Evolutionary conservation across 257 asterid genomes (phyloP).

Genomic region (Handroanthus guayacan): DNA sequence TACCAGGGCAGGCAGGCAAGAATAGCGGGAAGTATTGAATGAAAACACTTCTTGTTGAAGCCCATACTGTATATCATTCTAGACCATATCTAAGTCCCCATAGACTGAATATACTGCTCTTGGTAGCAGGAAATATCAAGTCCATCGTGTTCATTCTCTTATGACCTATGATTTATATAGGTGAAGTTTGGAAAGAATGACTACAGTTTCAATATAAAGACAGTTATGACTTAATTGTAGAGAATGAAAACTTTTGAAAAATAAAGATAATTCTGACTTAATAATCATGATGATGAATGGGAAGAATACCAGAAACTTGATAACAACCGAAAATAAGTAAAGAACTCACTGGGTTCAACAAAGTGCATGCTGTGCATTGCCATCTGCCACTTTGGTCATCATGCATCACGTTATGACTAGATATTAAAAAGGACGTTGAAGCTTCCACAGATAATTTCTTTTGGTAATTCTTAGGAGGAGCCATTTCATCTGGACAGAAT

Average conservation of each 20-base stretch:
- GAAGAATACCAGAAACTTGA: constrained; percentile 12
- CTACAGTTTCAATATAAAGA: not conserved
- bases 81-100: no score
- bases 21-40: no score
- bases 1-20: no score
- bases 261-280: constrained; percentile 7
- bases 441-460: constrained; percentile 46
- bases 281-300: not conserved
- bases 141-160: no score
- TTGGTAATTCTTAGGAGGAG: constrained; percentile 34
- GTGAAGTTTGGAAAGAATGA: constrained; percentile 12
- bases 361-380: constrained; percentile 83
- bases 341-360: constrained; percentile 79
- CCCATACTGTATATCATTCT: no score
- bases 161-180: not conserved
- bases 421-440: constrained; percentile 45
- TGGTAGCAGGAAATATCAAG: no score
- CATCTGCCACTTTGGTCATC: constrained; percentile 46
- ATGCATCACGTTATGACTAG: constrained; percentile 31
- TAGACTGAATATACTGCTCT: no score
- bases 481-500: constrained; percentile 31
- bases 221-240: not conserved
- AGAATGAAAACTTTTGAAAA: constrained; percentile 21
- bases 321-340: not conserved
- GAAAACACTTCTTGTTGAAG: no score